Evolutionary conservation across 2,329 filamentous ascomycete species (phyloP).

Genomic region (Magnaporthiopsis poae): DNA sequence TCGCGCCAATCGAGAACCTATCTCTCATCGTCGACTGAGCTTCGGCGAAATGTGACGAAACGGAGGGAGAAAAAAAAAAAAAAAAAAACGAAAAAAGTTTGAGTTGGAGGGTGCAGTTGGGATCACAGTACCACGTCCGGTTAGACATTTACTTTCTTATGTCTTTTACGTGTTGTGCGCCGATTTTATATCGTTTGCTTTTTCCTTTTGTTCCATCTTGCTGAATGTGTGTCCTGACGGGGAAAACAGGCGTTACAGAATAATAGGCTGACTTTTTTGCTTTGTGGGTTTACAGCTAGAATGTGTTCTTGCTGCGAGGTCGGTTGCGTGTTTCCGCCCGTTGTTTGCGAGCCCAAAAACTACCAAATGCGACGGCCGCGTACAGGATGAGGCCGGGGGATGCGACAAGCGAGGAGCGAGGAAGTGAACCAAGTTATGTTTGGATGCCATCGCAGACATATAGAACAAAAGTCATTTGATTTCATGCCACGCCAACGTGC

Average conservation of each 20-base stretch:
- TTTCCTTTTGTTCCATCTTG: neutral
- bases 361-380: neutral
- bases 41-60: neutral
- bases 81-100: neutral
- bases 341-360: neutral
- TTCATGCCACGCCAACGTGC: neutral
- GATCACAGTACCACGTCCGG: neutral
- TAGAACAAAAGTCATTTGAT: neutral
- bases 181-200: neutral
- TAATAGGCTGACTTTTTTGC: neutral
- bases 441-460: neutral
- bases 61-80: too few species aligned
- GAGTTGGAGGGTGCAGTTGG: neutral
- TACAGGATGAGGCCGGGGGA: too few species aligned
- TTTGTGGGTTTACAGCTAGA: neutral
- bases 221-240: neutral
- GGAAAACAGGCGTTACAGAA: neutral
- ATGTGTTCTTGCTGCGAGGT: neutral
- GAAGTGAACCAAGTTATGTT: neutral
- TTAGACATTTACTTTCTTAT: neutral
- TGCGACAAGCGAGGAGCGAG: neutral
- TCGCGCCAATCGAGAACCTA: neutral
- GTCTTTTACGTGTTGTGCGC: neutral
- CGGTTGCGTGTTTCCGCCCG: neutral
- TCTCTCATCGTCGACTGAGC: neutral